Conservation (phyloP, 2,329 filamentous ascomycete genomes). For the Sarocladium oryzae region DNA sequence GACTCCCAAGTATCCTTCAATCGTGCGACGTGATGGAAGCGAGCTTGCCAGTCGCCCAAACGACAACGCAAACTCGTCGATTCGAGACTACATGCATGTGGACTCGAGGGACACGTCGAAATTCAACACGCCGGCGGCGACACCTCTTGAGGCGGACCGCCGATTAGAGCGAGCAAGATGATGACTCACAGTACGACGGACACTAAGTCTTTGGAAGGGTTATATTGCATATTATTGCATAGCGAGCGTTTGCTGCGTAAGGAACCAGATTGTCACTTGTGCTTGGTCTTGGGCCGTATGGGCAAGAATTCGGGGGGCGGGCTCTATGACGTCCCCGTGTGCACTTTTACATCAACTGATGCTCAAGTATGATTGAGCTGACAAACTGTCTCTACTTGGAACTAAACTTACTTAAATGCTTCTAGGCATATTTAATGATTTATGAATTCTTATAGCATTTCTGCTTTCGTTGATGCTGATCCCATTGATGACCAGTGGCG, state of each 20-base stretch:
- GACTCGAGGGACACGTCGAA: conserved; percentile 22
- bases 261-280: neutral
- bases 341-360: too few species aligned
- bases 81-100: conserved; percentile 22
- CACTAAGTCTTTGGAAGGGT: neutral
- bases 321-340: too few species aligned
- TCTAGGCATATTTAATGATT: too few species aligned
- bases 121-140: conserved; percentile 24
- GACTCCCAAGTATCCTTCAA: conserved; percentile 14
- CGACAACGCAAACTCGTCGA: conserved; percentile 15
- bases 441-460: too few species aligned
- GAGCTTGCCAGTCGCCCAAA: conserved; percentile 10
- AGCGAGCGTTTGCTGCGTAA: conserved; percentile 1
- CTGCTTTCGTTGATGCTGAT: too few species aligned
- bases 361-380: too few species aligned
- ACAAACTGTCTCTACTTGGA: too few species aligned
- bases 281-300: neutral
- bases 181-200: neutral
- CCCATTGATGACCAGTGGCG: too few species aligned
- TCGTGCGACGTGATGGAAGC: conserved; percentile 20
- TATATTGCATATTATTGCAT: conserved; percentile 6
- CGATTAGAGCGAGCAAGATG: conserved; percentile 16
- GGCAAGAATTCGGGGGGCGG: neutral
- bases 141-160: conserved; percentile 21
- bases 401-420: too few species aligned